Percentiles rank a stretch among this genome's conserved stretches.
These are phyloP conservation scores for Puccinia hordei DNA, from an alignment of 1,284 basidiomycete species.

Conservation along the genomic window DNA sequence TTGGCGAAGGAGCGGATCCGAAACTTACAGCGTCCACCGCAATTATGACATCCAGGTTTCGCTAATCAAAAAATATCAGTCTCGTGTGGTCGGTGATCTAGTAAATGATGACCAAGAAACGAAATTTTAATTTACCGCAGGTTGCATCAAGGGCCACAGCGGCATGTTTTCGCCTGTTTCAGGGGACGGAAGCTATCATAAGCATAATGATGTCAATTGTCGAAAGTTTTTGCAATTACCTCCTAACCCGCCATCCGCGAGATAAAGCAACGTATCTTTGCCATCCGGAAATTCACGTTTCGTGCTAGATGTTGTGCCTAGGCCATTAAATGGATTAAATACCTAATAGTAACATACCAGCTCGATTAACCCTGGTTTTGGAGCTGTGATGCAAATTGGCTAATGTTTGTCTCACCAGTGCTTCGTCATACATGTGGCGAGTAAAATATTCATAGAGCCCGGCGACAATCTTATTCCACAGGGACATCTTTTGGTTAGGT, in stretches of 20 bases:
- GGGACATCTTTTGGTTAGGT: constrained; percentile 18
- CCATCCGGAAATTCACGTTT: constrained; percentile 45
- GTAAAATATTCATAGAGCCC: constrained; percentile 46
- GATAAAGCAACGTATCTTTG: constrained; percentile 32
- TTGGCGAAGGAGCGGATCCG: neutral
- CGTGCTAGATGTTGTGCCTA: constrained; percentile 11
- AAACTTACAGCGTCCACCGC: constrained; percentile 44
- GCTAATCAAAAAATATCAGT: constrained; percentile 1
- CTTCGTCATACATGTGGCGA: constrained; percentile 43
- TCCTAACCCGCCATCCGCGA: constrained; percentile 47
- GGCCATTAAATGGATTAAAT: constrained; percentile 42
- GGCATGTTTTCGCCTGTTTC: constrained; percentile 49
- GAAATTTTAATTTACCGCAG: constrained; percentile 25
- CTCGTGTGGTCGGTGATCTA: neutral
- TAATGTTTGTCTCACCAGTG: constrained; percentile 28
- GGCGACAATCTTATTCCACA: constrained; percentile 25
- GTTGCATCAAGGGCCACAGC: constrained; percentile 44
- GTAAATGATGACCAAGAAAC: neutral
- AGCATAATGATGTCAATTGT: neutral
- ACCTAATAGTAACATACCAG: neutral
- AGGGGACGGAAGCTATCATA: neutral
- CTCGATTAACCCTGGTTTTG: neutral
- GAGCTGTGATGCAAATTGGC: neutral
- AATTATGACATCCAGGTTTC: constrained; percentile 47
- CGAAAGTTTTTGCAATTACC: constrained; percentile 1